Evolutionary conservation across 768 basidiomycete genomes (phyloP), one percentile per base, ranked within the genome.

Genomic region (Holtermanniella nyarrowii): DNA sequence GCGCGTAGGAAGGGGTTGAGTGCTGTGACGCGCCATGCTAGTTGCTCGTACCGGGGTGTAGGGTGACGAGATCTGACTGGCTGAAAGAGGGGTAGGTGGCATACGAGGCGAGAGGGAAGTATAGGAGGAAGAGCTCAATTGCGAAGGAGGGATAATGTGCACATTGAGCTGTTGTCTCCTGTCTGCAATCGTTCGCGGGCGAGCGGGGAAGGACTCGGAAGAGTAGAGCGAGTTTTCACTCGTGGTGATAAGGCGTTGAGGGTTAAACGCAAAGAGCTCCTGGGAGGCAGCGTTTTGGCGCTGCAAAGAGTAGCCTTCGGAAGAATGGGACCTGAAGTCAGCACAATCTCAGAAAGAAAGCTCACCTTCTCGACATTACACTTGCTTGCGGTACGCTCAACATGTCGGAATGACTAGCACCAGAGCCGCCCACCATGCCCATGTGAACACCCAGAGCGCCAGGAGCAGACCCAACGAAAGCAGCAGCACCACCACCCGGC

Each of bases 351-450:
- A 48, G 3, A 40, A 14, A 11, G 25, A 13, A 5, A 2, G 52
- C 65, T 59, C 53, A 64, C 65, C 62, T 67, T 56, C 59, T 56
- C 26, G 52, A 52, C 65, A 67, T 67, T 18, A 53, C 25, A 20
- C 55, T 62, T 24, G 40, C 53, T 21, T 49, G 44, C 16, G 60
- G 59, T 27, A 57, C 63, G 60, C 65, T 64, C 62, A 62, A 58
- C 65, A 64, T 46, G 46, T 16, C 31, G 16, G 7, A 7, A 7
- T 37, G 31, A 16, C 31, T 37, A 16, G 31, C 16, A 37, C 31
- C 31, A 7, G 16, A 16, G 10, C 31, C 31, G 16, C 31, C 31
- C 10, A 37, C 31, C 31, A 37, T 7, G 31, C 31, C 31, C 31
- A 37, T 7, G 31, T 37, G 7, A 16, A 37, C 16, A 37, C 31